Evolutionary conservation across 2,329 filamentous ascomycete species (phyloP).

Genomic region (Nigrospora sphaerica): DNA sequence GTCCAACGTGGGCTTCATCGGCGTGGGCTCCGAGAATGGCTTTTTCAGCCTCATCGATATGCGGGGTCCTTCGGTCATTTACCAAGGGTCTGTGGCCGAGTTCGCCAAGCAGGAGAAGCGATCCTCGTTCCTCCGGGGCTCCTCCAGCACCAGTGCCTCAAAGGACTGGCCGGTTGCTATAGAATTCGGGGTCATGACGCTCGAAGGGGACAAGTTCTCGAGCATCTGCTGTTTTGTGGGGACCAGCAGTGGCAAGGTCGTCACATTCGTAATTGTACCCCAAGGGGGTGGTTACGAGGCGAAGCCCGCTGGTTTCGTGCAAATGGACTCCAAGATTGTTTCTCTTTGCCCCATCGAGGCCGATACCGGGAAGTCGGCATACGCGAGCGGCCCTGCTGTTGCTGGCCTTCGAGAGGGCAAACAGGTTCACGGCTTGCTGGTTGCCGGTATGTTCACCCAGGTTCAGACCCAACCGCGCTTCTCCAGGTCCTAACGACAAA

Average conservation of each 20-base stretch:
- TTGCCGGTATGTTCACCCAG: slow-evolving; percentile 52
- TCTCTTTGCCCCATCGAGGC: slow-evolving; percentile 73
- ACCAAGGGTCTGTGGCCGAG: slow-evolving; percentile 63
- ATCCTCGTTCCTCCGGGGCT: slow-evolving; percentile 59
- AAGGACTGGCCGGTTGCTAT: slow-evolving; percentile 74
- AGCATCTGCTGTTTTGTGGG: slow-evolving; percentile 91
- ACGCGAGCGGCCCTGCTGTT: slow-evolving; percentile 68
- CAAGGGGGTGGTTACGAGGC: slow-evolving; percentile 65
- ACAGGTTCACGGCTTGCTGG: slow-evolving; percentile 71
- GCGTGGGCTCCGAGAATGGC: slow-evolving; percentile 77
- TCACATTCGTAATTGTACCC: slow-evolving; percentile 86
- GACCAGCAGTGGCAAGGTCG: slow-evolving; percentile 74
- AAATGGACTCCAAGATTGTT: slow-evolving; percentile 64
- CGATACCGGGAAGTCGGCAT: slow-evolving; percentile 67
- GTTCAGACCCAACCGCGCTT: background rate
- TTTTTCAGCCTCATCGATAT: slow-evolving; percentile 78
- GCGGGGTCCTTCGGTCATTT: slow-evolving; percentile 79
- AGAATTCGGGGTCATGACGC: slow-evolving; percentile 87
- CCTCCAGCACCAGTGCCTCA: slow-evolving; percentile 35
- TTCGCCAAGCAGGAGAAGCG: slow-evolving; percentile 72
- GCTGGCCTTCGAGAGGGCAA: slow-evolving; percentile 67
- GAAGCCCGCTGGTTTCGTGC: slow-evolving; percentile 60
- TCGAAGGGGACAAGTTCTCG: slow-evolving; percentile 92
- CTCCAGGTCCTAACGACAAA: slow-evolving; percentile 16
- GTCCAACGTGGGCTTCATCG: slow-evolving; percentile 91